Conservation (phyloP, 768 basidiomycete genomes). For the Hysterangium stoloniferum region DNA sequence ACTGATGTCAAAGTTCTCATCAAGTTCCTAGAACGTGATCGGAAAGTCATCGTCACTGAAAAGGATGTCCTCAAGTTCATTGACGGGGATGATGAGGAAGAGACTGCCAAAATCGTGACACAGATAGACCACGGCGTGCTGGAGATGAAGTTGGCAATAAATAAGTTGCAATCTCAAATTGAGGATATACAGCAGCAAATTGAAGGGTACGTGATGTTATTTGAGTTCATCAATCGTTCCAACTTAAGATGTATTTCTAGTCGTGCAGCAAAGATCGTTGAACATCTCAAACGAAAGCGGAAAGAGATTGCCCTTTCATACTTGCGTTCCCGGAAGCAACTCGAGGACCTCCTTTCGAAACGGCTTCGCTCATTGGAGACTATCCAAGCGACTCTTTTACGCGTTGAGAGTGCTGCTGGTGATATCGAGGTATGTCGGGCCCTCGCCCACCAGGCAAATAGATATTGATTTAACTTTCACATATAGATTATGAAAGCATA, state of each 20-base stretch:
- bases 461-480: slow-evolving; percentile 3
- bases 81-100: slow-evolving; percentile 27
- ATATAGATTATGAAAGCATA: slow-evolving; percentile 79
- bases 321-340: slow-evolving; percentile 72
- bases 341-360: slow-evolving; percentile 71
- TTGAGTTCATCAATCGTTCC: neutral
- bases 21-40: slow-evolving; percentile 75
- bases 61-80: slow-evolving; percentile 79
- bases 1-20: slow-evolving; percentile 63
- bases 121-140: slow-evolving; percentile 79
- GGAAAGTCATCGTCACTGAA: slow-evolving; percentile 51
- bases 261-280: slow-evolving; percentile 55
- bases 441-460: too few relatives aligned
- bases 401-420: slow-evolving; percentile 83
- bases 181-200: slow-evolving; percentile 63
- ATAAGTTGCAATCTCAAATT: slow-evolving; percentile 61
- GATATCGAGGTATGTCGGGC: slow-evolving; percentile 64
- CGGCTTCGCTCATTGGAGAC: slow-evolving; percentile 67
- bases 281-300: slow-evolving; percentile 59
- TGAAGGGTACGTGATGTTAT: slow-evolving; percentile 48
- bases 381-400: slow-evolving; percentile 66
- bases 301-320: slow-evolving; percentile 69
- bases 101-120: slow-evolving; percentile 44
- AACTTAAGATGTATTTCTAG: slow-evolving; percentile 31
- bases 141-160: slow-evolving; percentile 66